Evolutionary conservation across 2,329 filamentous ascomycete species (phyloP).

Genomic region (Chrysoporthe puriensis): DNA sequence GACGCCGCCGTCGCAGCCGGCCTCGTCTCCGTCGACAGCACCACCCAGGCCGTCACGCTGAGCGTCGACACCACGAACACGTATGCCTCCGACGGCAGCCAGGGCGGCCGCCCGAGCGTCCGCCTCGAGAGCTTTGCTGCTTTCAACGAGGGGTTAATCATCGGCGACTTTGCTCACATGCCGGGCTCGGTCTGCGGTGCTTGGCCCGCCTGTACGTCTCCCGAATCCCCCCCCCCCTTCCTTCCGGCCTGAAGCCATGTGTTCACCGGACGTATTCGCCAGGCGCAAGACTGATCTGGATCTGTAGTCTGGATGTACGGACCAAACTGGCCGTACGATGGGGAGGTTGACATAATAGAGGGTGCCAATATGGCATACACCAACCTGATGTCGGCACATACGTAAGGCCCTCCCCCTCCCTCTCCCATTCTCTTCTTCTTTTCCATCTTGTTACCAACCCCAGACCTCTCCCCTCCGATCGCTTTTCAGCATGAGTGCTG

Average conservation of each 20-base stretch:
- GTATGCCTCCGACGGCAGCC: slow-evolving; percentile 45
- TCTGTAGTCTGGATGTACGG: slow-evolving; percentile 54
- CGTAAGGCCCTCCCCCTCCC: slow-evolving; percentile 34
- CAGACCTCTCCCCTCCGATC: neutral
- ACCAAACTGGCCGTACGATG: slow-evolving; percentile 61
- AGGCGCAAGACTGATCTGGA: neutral
- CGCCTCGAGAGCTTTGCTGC: slow-evolving; percentile 49
- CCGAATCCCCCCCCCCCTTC: neutral
- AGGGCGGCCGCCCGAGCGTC: slow-evolving; percentile 46
- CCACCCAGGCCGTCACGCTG: slow-evolving; percentile 48
- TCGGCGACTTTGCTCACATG: slow-evolving; percentile 54
- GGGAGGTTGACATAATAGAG: slow-evolving; percentile 74
- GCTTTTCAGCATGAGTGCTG: neutral
- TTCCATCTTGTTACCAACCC: neutral
- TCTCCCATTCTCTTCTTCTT: neutral
- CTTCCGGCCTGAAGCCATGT: too few relatives aligned
- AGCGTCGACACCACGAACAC: slow-evolving; percentile 48
- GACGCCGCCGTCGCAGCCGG: slow-evolving; percentile 43
- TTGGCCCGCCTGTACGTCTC: slow-evolving; percentile 43
- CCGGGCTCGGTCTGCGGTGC: slow-evolving; percentile 51
- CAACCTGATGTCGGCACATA: slow-evolving; percentile 68
- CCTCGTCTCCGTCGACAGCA: slow-evolving; percentile 47
- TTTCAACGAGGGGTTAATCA: slow-evolving; percentile 51
- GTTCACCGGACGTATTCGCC: too few relatives aligned
- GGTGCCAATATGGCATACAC: slow-evolving; percentile 64